Evolutionary conservation across 495 filamentous ascomycete genomes (phyloP), one percentile per base, ranked within the genome.

Genomic region (Neurospora sp.): DNA sequence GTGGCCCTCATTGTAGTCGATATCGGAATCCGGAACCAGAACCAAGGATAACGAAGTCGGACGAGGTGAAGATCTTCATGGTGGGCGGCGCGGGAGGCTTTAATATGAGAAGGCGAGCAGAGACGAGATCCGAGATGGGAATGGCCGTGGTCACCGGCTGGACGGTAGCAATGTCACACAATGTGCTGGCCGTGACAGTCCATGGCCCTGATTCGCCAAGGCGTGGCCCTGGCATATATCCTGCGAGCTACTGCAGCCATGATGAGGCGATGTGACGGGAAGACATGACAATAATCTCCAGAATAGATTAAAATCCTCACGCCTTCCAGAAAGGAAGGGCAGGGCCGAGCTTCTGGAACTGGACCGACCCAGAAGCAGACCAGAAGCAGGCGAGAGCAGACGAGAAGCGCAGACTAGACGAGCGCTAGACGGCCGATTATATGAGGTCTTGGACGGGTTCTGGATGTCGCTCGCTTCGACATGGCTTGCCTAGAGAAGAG

Each of bases 1-100:
- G 37, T n/a, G 8, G 31, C 68, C 74, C 31, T 74, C 77, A 78
- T 78, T 41, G 46, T 72, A 72, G 14, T 46, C 61, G 70, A 70
- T 20, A 38, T n/a, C 18, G 38, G 40, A 48, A 22, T 42, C 65
- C 20, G 31, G 20, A 72, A 14, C 16, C 31, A 39, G 39, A 70
- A 70, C 39, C 68, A 65, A 20, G 44, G 41, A 31, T 6, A n/a
- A 22, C 53, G 9, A n/a, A 31, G 12, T 61, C 2, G 12, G 53
- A 61, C 53, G 22, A 31, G 3, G 53, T 61, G 53, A 16, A 61
- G 48, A 31, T 31, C 11, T 16, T 27, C 53, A 31, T 61, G 1
- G 12, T 31, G 12, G 53, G 53, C 22, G 53, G 53, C 12, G 22
- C 5, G 22, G 22, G 12, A 31, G 53, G 11, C 6, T 61, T 31